Percentiles rank a stretch among this genome's conserved stretches.
phyloP scores from a whole-genome alignment of 768 basidiomycete species.

The Xerocomus spinulosus region DNA sequence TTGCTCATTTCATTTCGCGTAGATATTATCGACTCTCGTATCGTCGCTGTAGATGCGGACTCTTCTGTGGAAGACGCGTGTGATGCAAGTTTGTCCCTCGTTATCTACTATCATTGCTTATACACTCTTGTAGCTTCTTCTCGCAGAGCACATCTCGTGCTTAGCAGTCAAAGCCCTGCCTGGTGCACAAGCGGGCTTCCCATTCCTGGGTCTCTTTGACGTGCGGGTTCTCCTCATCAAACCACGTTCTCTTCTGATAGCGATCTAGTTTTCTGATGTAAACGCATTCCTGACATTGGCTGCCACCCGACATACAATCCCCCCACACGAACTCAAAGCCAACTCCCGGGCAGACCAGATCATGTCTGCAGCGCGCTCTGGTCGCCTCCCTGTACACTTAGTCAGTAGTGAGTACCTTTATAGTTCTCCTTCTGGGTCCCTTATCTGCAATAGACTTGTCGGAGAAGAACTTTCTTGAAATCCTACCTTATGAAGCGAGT shows the following conservation, averaged over 20 bases:
- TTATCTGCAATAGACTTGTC: conserved; percentile 56
- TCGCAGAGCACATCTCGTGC: conserved; percentile 60
- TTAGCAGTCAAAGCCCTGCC: conserved; percentile 51
- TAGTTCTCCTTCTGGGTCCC: background rate
- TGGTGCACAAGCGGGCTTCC: conserved; percentile 16
- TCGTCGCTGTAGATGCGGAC: conserved; percentile 65
- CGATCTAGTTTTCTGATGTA: conserved; percentile 68
- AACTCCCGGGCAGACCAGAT: conserved; percentile 64
- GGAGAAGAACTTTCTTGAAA: conserved; percentile 76
- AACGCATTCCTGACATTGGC: conserved; percentile 86
- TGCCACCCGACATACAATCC: conserved; percentile 68
- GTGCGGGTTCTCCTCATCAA: conserved; percentile 37
- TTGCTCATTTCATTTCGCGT: background rate
- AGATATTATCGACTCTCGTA: conserved; percentile 70
- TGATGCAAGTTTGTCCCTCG: conserved; percentile 45
- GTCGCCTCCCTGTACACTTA: conserved; percentile 67
- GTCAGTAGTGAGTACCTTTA: conserved; percentile 61
- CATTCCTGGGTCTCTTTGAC: conserved; percentile 66
- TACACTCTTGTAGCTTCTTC: conserved; percentile 43
- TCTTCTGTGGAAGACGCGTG: conserved; percentile 79
- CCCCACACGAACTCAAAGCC: conserved; percentile 54
- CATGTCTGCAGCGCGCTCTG: conserved; percentile 67
- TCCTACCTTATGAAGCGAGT: conserved; percentile 57
- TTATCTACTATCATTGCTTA: background rate
- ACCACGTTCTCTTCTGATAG: conserved; percentile 6